These are phyloP conservation scores for Trypanosoma lewisi DNA, from an alignment of 208 protist species.

Conservation along the genomic window DNA sequence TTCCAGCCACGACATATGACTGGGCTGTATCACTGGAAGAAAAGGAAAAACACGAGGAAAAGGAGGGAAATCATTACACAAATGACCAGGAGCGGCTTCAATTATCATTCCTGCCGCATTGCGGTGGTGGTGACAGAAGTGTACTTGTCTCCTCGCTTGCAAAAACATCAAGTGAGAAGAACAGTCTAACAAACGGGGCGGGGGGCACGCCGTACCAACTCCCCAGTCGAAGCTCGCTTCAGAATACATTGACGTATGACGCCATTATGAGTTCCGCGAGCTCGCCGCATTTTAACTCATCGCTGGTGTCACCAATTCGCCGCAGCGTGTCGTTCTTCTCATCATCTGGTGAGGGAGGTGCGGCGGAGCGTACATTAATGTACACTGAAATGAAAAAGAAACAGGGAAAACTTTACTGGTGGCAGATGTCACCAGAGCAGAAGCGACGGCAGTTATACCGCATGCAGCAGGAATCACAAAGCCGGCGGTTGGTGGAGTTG, in stretches of 20 bases:
- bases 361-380: not conserved
- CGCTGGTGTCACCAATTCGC: constrained; percentile 2
- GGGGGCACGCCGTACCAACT: not conserved
- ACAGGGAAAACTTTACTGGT: constrained; percentile 44
- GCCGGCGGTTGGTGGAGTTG: not conserved
- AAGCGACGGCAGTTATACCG: constrained; percentile 45
- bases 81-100: constrained; percentile 2
- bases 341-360: not conserved
- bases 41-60: not conserved
- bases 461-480: constrained; percentile 20
- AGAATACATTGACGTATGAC: constrained; percentile 57
- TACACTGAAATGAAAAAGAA: not conserved
- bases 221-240: constrained; percentile 1
- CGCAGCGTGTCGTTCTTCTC: not conserved
- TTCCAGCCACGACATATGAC: not conserved
- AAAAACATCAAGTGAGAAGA: constrained; percentile 7
- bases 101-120: constrained; percentile 3
- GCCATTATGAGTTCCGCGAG: constrained; percentile 55
- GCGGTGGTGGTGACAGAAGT: not conserved
- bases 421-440: constrained; percentile 56
- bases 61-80: constrained; percentile 11
- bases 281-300: not conserved
- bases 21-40: not conserved
- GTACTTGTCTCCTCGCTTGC: not conserved
- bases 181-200: not conserved